Evolutionary conservation across 257 asterid species (phyloP).

Genomic region (Nicotiana benthamiana): DNA sequence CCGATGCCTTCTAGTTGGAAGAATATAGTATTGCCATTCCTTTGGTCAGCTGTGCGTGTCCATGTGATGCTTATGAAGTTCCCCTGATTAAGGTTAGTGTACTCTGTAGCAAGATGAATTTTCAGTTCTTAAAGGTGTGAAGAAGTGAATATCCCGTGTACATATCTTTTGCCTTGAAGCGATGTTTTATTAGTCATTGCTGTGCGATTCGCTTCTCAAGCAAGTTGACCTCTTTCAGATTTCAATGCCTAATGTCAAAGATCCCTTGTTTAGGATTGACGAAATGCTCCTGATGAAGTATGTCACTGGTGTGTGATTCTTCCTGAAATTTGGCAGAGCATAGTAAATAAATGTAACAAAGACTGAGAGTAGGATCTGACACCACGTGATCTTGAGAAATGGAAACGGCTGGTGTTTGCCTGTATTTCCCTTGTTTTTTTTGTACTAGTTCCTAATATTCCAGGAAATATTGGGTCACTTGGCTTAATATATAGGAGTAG

Average conservation of each 20-base stretch:
- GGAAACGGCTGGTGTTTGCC: not conserved
- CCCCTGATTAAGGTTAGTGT: not conserved
- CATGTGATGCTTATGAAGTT: not conserved
- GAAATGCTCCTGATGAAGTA: not conserved
- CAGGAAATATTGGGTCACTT: too few species aligned
- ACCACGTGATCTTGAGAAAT: conserved; percentile 16
- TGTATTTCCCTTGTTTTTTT: not conserved
- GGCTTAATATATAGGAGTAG: not conserved
- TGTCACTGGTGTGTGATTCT: not conserved
- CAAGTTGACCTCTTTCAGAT: not conserved
- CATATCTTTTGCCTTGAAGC: not conserved
- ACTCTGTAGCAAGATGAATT: too few species aligned
- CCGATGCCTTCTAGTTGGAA: not conserved
- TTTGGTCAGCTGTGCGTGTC: not conserved
- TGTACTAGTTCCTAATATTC: too few species aligned
- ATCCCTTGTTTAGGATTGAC: not conserved
- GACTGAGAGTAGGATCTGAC: conserved; percentile 9
- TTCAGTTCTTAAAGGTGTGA: not conserved
- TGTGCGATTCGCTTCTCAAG: not conserved
- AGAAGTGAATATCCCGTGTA: not conserved
- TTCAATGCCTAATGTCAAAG: not conserved
- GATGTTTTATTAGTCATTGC: not conserved
- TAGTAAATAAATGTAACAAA: not conserved
- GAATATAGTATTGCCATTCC: not conserved
- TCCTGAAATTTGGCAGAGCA: not conserved